These are phyloP conservation scores for Salix koriyanagi DNA, from an alignment of 345 rosid genomes.

Conservation along the genomic window DNA sequence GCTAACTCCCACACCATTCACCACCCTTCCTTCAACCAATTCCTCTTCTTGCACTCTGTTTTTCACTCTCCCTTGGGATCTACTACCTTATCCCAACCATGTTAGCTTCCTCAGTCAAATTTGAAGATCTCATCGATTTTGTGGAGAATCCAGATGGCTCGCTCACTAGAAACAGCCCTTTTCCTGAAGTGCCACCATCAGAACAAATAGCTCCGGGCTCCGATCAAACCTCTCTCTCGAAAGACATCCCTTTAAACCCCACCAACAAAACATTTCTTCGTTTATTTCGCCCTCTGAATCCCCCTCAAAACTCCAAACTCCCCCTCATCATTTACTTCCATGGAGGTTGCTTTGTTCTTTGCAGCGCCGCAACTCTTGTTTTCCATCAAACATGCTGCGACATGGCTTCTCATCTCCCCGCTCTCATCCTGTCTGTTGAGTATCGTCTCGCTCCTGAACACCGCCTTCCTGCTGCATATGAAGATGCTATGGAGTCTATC, in stretches of 20 bases:
- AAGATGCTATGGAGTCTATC: constrained; percentile 67
- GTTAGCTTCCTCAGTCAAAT: too few species aligned
- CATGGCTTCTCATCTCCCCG: constrained; percentile 44
- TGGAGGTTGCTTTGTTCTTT: constrained; percentile 71
- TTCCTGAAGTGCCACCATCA: constrained; percentile 37
- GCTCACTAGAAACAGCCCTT: constrained; percentile 40
- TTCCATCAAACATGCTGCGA: constrained; percentile 52
- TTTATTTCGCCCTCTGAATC: constrained; percentile 43
- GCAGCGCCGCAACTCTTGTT: constrained; percentile 37
- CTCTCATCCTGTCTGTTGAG: constrained; percentile 64
- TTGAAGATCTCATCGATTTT: too few species aligned
- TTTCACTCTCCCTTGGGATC: too few species aligned
- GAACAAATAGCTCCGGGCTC: constrained; percentile 13
- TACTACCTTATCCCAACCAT: too few species aligned
- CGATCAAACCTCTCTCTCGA: constrained; percentile 33
- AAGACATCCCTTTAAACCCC: constrained; percentile 58
- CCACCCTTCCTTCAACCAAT: too few species aligned
- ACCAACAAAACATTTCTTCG: constrained; percentile 53
- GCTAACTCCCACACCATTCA: too few species aligned
- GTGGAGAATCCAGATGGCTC: constrained; percentile 55
- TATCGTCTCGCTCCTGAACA: constrained; percentile 86
- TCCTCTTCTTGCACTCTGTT: too few species aligned
- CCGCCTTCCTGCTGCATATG: constrained; percentile 90
- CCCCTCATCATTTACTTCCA: constrained; percentile 63
- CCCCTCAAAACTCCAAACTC: constrained; percentile 37